Conservation (phyloP, 352 stramenopile species). For the Pythium aristosporum region DNA sequence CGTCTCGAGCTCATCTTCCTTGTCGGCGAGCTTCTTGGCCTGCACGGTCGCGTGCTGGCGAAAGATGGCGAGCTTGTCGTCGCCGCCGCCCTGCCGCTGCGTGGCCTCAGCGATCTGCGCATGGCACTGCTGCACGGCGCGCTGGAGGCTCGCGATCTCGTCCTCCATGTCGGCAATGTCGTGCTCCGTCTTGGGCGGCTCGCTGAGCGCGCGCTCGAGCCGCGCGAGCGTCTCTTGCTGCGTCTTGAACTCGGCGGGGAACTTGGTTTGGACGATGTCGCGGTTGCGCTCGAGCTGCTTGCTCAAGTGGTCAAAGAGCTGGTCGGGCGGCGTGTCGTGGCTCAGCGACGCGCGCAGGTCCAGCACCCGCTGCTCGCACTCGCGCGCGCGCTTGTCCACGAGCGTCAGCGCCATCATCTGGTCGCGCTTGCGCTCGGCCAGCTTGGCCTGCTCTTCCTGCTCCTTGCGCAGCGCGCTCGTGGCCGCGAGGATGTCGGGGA, state of each 20-base stretch:
- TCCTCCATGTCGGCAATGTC: slow-evolving; percentile 89
- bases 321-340: slow-evolving; percentile 77
- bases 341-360: slow-evolving; percentile 73
- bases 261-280: slow-evolving; percentile 64
- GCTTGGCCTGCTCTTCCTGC: slow-evolving; percentile 93
- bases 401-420: slow-evolving; percentile 86
- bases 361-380: slow-evolving; percentile 70
- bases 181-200: slow-evolving; percentile 80
- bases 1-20: slow-evolving; percentile 86
- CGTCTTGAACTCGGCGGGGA: slow-evolving; percentile 70
- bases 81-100: slow-evolving; percentile 52
- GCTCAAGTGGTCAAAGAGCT: slow-evolving; percentile 85
- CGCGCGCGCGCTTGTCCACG: slow-evolving; percentile 74
- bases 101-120: slow-evolving; percentile 76
- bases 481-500: slow-evolving; percentile 88
- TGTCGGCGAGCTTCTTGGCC: slow-evolving; percentile 84
- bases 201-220: slow-evolving; percentile 65
- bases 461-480: slow-evolving; percentile 91
- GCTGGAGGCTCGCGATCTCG: slow-evolving; percentile 63
- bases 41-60: slow-evolving; percentile 88
- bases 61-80: slow-evolving; percentile 92
- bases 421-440: slow-evolving; percentile 86
- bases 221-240: slow-evolving; percentile 79
- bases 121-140: slow-evolving; percentile 62
- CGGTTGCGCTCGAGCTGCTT: slow-evolving; percentile 76